These are phyloP conservation scores for Chlorella sp. DNA, from an alignment of 139 green algal genomes.

Conservation along the genomic window DNA sequence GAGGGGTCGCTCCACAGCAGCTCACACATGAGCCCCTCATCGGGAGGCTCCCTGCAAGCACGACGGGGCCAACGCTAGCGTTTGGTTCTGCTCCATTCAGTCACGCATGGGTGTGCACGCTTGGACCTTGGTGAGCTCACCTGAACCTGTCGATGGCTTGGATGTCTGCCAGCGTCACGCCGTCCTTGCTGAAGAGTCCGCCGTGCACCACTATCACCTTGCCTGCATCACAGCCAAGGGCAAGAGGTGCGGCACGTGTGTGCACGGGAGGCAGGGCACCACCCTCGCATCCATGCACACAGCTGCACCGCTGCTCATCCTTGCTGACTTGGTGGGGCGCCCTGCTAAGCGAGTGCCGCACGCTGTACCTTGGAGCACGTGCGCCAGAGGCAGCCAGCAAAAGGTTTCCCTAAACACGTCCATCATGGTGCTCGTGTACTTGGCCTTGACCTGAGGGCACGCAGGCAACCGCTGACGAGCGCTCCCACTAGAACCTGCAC, in stretches of 20 bases:
- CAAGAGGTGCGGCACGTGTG: too few relatives aligned
- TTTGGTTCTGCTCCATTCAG: not conserved
- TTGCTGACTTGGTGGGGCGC: too few relatives aligned
- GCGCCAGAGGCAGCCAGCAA: conserved; percentile 84
- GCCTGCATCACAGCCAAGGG: not conserved
- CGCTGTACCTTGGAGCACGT: conserved; percentile 72
- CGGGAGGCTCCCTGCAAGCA: conserved; percentile 78
- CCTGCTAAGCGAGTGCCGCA: too few relatives aligned
- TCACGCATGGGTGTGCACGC: not conserved
- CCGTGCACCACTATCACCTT: conserved; percentile 90
- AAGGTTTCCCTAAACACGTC: conserved; percentile 92
- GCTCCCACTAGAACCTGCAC: too few relatives aligned
- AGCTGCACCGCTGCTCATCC: too few relatives aligned
- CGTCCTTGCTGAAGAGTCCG: conserved; percentile 81
- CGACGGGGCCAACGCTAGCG: not conserved
- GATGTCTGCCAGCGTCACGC: conserved; percentile 87
- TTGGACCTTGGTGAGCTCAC: conserved; percentile 17
- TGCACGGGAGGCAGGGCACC: too few relatives aligned
- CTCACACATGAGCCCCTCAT: conserved; percentile 96
- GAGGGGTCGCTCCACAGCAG: conserved; percentile 92
- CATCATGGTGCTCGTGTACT: conserved; percentile 70
- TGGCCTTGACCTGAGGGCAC: conserved; percentile 66
- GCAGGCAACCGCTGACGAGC: not conserved
- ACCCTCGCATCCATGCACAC: too few relatives aligned
- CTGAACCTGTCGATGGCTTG: conserved; percentile 71